phyloP scores from a whole-genome alignment of 352 stramenopile genomes.

The Pythium utonaiense region DNA sequence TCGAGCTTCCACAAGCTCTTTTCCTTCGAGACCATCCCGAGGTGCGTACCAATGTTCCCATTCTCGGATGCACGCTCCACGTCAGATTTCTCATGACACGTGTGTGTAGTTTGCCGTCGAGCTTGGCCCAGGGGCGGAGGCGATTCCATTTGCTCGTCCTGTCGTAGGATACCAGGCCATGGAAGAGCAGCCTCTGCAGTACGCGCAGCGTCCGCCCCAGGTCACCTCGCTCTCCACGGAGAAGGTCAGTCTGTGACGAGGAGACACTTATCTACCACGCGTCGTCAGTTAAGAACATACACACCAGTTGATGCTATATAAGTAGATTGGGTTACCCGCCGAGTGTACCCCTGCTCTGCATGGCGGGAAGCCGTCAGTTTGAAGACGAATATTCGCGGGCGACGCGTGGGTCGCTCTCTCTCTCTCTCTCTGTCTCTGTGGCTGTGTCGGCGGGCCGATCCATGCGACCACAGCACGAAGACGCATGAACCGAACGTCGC shows the following conservation, averaged over 20 bases:
- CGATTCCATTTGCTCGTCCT: conserved; percentile 57
- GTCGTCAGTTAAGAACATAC: no score
- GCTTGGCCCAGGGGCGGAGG: conserved; percentile 33
- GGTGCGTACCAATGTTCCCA: conserved; percentile 25
- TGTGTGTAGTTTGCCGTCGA: conserved; percentile 46
- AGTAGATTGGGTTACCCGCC: conserved; percentile 6
- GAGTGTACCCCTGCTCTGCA: background rate
- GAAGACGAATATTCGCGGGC: conserved; percentile 1
- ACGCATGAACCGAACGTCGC: conserved; percentile 19
- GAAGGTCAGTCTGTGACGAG: conserved; percentile 25
- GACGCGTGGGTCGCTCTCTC: background rate
- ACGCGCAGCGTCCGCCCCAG: background rate
- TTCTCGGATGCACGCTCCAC: background rate
- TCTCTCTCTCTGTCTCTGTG: background rate
- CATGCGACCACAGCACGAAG: conserved; percentile 6
- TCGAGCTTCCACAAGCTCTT: conserved; percentile 71
- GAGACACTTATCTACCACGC: conserved; percentile 14
- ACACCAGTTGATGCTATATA: no score
- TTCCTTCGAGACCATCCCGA: conserved; percentile 58
- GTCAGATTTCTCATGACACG: no score
- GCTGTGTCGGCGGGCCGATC: background rate
- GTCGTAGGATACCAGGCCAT: conserved; percentile 42
- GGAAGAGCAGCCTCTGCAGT: conserved; percentile 13
- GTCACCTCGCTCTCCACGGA: conserved; percentile 13
- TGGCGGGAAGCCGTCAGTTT: conserved; percentile 19